Base-by-base conservation (phyloP, 2,329 filamentous ascomycete species). In the Colletotrichum sp. region DNA sequence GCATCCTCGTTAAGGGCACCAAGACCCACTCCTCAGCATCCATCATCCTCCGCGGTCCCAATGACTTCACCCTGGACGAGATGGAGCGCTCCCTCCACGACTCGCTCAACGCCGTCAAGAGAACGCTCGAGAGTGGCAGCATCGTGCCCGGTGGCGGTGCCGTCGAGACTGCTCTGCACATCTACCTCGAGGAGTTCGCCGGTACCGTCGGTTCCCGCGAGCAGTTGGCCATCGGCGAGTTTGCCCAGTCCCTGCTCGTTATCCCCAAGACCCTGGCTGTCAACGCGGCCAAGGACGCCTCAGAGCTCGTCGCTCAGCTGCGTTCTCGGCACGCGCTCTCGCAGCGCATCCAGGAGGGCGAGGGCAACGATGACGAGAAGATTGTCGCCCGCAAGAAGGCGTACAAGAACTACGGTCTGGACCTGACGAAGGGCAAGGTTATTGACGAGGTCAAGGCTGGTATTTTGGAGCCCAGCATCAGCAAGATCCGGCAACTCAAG, bases 11-110 rank as follows among this genome's bases (percentile, higher is more conserved):
- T 84, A 98, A 97, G 90, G 96, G 96, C 71, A 98, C 97, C 82
- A 99, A 98, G 89, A 92, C 94, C 32, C 95, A 97, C 87, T 97
- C 94, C 5, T 98, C 96, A 8, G 96, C 97, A 34, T 99, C 97
- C 21, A 96, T 98, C 86, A 98, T 99, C 80, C 94, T 99, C 70
- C 95, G 97, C 75, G 97, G 97, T 62, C 91, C 97, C 80, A 99
- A 99, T 87, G 97, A 99, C 86, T 99, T 95, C 88, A 95, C 95
- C 77, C 92, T 99, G 34, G 97, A 99, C 83, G 97, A 99, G 90
- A 99, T 99, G 96, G 97, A 99, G 90, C 95, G 97, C 79, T 99
- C 97, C 2, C 93, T 99, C 21, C 97, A 99, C 88, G 97, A 99
- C 87, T 98, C 96, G 16, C 90, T 99, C 63, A 98, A 95, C 80